phyloP scores from a whole-genome alignment of 2,329 filamentous ascomycete genomes.

The Akanthomyces uredinophilus region DNA sequence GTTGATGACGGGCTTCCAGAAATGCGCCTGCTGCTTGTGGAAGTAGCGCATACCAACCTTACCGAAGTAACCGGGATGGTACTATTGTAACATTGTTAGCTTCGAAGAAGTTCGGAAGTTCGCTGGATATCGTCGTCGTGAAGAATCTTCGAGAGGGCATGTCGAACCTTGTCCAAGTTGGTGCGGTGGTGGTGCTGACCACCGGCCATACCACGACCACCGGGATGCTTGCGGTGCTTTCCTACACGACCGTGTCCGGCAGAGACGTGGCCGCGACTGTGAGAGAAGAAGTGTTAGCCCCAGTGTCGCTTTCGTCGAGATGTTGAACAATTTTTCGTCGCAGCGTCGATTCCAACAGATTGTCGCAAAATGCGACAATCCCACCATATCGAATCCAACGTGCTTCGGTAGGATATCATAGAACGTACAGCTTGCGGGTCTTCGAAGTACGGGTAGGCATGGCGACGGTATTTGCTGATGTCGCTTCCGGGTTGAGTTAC shows the following conservation, averaged over 20 bases:
- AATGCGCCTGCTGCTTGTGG: conserved; percentile 92
- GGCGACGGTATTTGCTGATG: conserved; percentile 43
- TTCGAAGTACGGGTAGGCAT: conserved; percentile 73
- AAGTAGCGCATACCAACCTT: conserved; percentile 95
- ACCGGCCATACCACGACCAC: conserved; percentile 88
- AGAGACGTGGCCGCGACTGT: conserved; percentile 92
- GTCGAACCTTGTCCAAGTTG: conserved; percentile 70
- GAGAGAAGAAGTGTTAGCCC: conserved; percentile 27
- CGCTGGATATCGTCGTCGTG: neutral
- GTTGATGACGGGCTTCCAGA: conserved; percentile 99
- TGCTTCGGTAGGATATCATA: conserved; percentile 12
- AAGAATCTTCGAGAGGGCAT: conserved; percentile 24
- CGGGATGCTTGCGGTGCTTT: conserved; percentile 93
- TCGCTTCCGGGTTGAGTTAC: conserved; percentile 37
- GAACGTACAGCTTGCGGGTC: conserved; percentile 69
- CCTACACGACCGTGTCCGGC: conserved; percentile 97
- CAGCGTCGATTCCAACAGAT: conserved; percentile 11
- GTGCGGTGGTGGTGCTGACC: conserved; percentile 81
- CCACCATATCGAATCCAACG: conserved; percentile 5
- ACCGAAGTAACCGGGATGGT: conserved; percentile 99
- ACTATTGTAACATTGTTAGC: conserved; percentile 47
- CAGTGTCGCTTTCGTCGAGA: conserved; percentile 11
- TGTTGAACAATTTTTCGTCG: conserved; percentile 1
- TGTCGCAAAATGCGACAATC: conserved; percentile 6
- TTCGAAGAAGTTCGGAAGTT: too few species aligned